Evolutionary conservation across 768 basidiomycete species (phyloP).

Genomic region (Daedaleopsis sinensis): DNA sequence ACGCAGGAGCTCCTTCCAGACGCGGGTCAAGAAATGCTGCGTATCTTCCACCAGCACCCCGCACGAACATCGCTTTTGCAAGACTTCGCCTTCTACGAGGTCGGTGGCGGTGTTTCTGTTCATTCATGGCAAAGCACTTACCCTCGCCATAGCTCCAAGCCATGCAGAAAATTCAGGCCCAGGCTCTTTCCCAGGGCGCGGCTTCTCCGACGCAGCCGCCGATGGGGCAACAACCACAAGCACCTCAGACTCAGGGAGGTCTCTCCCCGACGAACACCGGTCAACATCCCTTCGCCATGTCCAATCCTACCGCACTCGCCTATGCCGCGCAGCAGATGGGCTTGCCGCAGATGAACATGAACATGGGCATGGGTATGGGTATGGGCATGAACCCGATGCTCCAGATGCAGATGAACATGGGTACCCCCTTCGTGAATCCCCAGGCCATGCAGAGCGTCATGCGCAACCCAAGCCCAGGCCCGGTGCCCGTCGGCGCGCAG

Average conservation of each 20-base stretch:
- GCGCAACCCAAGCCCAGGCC: conserved; percentile 77
- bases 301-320: conserved; percentile 55
- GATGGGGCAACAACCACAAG: conserved; percentile 28
- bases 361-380: conserved; percentile 49
- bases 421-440: conserved; percentile 54
- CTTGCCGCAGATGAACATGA: conserved; percentile 59
- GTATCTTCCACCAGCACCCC: conserved; percentile 93
- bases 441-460: conserved; percentile 88
- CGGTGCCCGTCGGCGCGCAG: conserved; percentile 35
- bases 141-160: conserved; percentile 66
- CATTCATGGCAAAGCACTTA: not conserved
- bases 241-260: conserved; percentile 32
- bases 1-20: conserved; percentile 97
- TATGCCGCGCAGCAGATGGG: conserved; percentile 46
- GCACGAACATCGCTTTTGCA: conserved; percentile 92
- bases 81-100: conserved; percentile 93
- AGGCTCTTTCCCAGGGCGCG: conserved; percentile 25
- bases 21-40: conserved; percentile 94
- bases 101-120: conserved; percentile 34
- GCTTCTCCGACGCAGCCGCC: conserved; percentile 34
- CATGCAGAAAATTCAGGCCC: conserved; percentile 62
- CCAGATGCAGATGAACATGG: conserved; percentile 60
- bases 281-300: conserved; percentile 51
- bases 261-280: conserved; percentile 43
- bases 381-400: conserved; percentile 65